Base-by-base conservation (phyloP, 305 asterid species). In the Fraxinus baroniana region DNA sequence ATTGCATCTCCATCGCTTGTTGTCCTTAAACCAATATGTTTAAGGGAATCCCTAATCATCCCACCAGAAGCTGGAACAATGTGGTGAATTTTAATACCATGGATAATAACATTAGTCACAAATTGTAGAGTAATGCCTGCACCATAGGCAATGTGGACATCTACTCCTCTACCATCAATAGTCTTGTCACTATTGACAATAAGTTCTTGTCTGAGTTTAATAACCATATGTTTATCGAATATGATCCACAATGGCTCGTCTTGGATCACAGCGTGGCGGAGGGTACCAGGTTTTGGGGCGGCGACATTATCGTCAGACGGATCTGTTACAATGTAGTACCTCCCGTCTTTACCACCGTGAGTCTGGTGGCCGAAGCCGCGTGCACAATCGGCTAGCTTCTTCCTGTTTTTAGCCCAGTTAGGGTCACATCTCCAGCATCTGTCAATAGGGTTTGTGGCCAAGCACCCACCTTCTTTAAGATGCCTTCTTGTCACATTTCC, bases 91-190 rank as follows among this genome's bases (percentile, higher is more conserved):
- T 92, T 46, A 22, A 92, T 83, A 78, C 88, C 88, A 77, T 92
- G 94, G 85, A 92, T 84, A 32, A 92, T 92, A 18, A 90, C 86
- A 52, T 92, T 90, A 35, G 81, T 89, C 44, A 91, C 88, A 32
- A 86, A 92, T 17, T 92, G 97, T 75, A 92, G 70, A 0, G 97
- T 92, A 20, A 92, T 10, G 10, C 97, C 94, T 0, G 93, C 91
- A 0, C 97, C 98, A 52, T 89, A 85, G 8, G 98, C 97, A 39
- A 94, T 86, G 83, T 83, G 97, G 83, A 94, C 91, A 24, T 89
- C 82, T 3, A 49, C 90, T 32, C 97, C 98, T 6, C 98, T 79
- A 4, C 98, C 97, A 76, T 94, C 98, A 17, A 92, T 86, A 28
- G 98, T 93, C 86, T 94, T 94, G 88, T 94, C 86, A 73, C 91